Percentiles rank a stretch among this genome's conserved stretches.
Conservation (phyloP, 2,329 filamentous ascomycete species). For the Leptographium wingfieldii region DNA sequence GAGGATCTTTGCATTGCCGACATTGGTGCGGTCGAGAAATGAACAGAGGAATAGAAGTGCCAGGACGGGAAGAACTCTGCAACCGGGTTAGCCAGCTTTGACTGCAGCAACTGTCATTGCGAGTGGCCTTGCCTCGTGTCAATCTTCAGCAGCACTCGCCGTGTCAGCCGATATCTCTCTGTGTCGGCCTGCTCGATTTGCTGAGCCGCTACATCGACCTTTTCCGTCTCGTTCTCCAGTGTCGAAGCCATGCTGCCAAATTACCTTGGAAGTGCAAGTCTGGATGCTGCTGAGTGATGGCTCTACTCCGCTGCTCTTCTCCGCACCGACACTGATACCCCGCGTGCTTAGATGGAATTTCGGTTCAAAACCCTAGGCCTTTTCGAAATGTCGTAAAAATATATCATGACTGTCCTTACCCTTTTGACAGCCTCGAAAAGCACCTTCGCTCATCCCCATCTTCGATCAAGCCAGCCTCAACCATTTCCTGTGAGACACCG, state of each 20-base stretch:
- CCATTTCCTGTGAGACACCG: too few relatives aligned
- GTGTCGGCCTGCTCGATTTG: neutral
- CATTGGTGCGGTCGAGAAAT: constrained; percentile 56
- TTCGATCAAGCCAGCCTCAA: too few relatives aligned
- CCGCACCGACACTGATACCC: neutral
- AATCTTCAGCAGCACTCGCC: neutral
- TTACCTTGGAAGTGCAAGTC: neutral
- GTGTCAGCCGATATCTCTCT: neutral
- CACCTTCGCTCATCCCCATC: too few relatives aligned
- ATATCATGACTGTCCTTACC: too few relatives aligned
- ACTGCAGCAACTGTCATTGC: neutral
- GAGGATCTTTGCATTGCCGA: constrained; percentile 57
- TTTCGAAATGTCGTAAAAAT: neutral
- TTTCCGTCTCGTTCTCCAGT: neutral
- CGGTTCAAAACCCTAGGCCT: too few relatives aligned
- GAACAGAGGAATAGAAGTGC: constrained; percentile 53
- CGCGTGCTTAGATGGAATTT: neutral
- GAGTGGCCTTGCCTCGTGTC: neutral
- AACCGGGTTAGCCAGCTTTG: neutral
- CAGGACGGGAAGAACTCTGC: constrained; percentile 42
- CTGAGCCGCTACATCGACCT: neutral
- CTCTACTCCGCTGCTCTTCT: neutral
- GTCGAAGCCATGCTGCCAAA: neutral
- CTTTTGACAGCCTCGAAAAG: too few relatives aligned
- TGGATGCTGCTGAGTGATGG: neutral